Evolutionary conservation across 768 basidiomycete species (phyloP), one percentile per base, ranked within the genome.

Genomic region (Termitomyces heimii): DNA sequence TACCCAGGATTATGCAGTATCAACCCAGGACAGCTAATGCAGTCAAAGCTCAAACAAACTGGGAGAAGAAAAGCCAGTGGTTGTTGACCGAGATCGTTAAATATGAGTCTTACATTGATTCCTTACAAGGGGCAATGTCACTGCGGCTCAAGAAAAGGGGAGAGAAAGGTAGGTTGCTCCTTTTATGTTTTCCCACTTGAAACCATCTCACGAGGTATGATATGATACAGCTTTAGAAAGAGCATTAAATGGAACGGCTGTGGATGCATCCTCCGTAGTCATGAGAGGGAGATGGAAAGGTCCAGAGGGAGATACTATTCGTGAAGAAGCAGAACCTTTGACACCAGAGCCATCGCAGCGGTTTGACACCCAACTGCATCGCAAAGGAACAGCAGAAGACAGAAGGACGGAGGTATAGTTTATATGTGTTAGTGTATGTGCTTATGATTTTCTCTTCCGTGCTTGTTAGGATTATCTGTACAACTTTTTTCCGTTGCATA

Each of bases 71-170:
- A 68, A 93, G 91, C 3, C 86, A 92, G 66, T 92, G 92, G 69
- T 75, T 98, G 47, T 78, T 94, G 53, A 83, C 89, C 9, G 96
- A 99, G 74, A 91, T 93, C 42, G 91, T 94, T 67, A 98, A 98
- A 70, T 98, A 98, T 71, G 86, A 92, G 53, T 89, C 90, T 16
- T 99, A 99, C 69, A 88, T 96, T 55, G 94, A 96, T 61, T 91
- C 94, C 6, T 79, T 99, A 31, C 83, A 88, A 67, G 73, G 77
- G 4, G 95, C 89, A 37, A 95, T 94, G 86, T 75, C 77, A 9
- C 77, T 96, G 43, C 85, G 94, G 34, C 74, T 96, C 62, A 92
- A 92, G 73, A 92, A 88, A 70, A 83, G 93, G 54, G 95, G 95
- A 31, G 92, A 98, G 72, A 94, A 92, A 70, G 82, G 80, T 76